phyloP scores from a whole-genome alignment of 2,329 filamentous ascomycete species.

The Xylaria sp. region DNA sequence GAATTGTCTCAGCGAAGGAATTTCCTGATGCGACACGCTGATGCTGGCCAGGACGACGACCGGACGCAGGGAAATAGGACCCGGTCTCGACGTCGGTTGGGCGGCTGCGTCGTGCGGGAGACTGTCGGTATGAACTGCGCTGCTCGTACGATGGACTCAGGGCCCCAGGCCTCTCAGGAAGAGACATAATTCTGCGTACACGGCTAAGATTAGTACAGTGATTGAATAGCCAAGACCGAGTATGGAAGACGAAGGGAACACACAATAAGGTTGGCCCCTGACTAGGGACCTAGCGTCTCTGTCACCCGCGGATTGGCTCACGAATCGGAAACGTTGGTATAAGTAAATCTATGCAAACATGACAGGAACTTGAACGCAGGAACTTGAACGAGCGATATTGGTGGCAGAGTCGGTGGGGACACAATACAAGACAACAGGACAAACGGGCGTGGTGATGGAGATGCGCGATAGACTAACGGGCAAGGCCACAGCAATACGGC shows the following conservation, averaged over 20 bases:
- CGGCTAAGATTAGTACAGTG: slow-evolving; percentile 32
- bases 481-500: slow-evolving; percentile 21
- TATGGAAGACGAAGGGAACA: slow-evolving; percentile 23
- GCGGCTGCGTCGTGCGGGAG: slow-evolving; percentile 71
- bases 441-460: slow-evolving; percentile 21
- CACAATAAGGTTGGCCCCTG: slow-evolving; percentile 20
- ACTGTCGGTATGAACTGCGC: slow-evolving; percentile 72
- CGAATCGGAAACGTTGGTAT: slow-evolving; percentile 1
- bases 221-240: background rate
- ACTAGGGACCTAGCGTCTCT: slow-evolving; percentile 15
- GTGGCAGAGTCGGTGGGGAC: slow-evolving; percentile 2
- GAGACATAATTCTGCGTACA: slow-evolving; percentile 63
- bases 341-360: slow-evolving; percentile 23
- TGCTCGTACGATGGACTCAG: slow-evolving; percentile 67
- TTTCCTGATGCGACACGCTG: slow-evolving; percentile 66
- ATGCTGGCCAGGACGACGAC: slow-evolving; percentile 55
- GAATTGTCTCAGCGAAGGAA: slow-evolving; percentile 68
- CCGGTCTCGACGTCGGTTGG: slow-evolving; percentile 77
- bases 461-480: slow-evolving; percentile 29
- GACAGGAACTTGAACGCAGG: slow-evolving; percentile 19
- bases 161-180: slow-evolving; percentile 72
- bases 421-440: slow-evolving; percentile 8
- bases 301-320: slow-evolving; percentile 15
- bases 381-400: slow-evolving; percentile 11
- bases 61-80: slow-evolving; percentile 57